Evolutionary conservation across 148 eudicot genomes (phyloP).

Genomic region (Pharnaceum exiguum): DNA sequence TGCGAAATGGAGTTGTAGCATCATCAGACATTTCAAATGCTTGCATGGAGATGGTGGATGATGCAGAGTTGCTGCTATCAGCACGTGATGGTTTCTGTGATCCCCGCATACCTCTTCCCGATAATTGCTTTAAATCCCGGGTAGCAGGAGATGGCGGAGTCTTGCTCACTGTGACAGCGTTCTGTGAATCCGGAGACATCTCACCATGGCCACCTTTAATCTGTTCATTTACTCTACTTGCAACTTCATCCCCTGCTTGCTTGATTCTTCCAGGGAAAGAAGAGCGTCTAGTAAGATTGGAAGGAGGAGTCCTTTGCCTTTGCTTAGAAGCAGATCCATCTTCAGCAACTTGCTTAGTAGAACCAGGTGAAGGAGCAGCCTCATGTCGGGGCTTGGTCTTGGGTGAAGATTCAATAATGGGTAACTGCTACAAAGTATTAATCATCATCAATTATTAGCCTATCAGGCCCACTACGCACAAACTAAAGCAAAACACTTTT

Average conservation of each 20-base stretch:
- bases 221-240: constrained; percentile 27
- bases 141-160: constrained; percentile 16
- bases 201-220: constrained; percentile 34
- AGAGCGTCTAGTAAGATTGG: constrained; percentile 45
- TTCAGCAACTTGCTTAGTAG: constrained; percentile 37
- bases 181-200: constrained; percentile 33
- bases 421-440: constrained; percentile 45
- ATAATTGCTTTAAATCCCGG: constrained; percentile 29
- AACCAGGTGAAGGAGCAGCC: constrained; percentile 41
- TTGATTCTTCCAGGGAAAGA: constrained; percentile 55
- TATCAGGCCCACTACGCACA: background rate
- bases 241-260: constrained; percentile 38
- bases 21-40: constrained; percentile 78
- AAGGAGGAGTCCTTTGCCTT: constrained; percentile 77
- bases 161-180: constrained; percentile 13
- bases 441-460: constrained; percentile 1
- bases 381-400: constrained; percentile 75
- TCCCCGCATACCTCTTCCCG: constrained; percentile 18
- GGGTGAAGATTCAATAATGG: constrained; percentile 48
- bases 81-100: constrained; percentile 35
- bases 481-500: background rate
- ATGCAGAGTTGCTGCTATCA: constrained; percentile 68
- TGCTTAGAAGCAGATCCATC: constrained; percentile 47
- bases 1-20: constrained; percentile 39
- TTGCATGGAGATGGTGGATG: constrained; percentile 76